Evolutionary conservation across 306 rosid species (phyloP).

Genomic region (Carpinus viminea): DNA sequence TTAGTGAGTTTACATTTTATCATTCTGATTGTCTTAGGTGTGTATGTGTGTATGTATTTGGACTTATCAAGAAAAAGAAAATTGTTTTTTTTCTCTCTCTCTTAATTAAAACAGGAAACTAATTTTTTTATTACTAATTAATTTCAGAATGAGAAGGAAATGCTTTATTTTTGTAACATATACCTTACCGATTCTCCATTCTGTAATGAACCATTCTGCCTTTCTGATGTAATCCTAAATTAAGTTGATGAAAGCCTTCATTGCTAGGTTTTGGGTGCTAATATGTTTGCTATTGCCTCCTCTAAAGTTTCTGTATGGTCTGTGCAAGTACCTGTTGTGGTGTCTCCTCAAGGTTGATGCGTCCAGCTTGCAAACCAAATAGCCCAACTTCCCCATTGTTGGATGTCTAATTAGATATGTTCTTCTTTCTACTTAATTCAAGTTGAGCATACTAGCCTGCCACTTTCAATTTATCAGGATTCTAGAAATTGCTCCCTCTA

Average conservation of each 20-base stretch:
- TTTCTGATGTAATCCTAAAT: background rate
- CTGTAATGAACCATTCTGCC: background rate
- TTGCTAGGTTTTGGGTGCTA: background rate
- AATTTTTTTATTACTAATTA: background rate
- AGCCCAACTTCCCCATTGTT: background rate
- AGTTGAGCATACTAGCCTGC: background rate
- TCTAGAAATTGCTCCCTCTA: background rate
- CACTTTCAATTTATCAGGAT: background rate
- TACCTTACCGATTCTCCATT: background rate
- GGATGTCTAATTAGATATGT: background rate
- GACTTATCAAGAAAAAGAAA: background rate
- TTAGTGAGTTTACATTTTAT: slow-evolving; percentile 12
- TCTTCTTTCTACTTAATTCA: background rate
- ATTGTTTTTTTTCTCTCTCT: background rate
- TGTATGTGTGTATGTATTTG: background rate
- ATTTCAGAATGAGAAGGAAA: background rate
- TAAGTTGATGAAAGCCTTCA: slow-evolving; percentile 1
- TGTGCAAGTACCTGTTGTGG: background rate
- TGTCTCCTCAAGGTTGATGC: background rate
- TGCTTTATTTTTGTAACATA: background rate
- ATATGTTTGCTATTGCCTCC: background rate
- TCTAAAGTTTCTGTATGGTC: background rate
- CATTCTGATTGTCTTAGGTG: slow-evolving; percentile 4
- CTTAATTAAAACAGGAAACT: background rate
- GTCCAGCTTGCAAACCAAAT: background rate